Evolutionary conservation across 108 stramenopile genomes (phyloP).

Genomic region (Epipyxis sp.): DNA sequence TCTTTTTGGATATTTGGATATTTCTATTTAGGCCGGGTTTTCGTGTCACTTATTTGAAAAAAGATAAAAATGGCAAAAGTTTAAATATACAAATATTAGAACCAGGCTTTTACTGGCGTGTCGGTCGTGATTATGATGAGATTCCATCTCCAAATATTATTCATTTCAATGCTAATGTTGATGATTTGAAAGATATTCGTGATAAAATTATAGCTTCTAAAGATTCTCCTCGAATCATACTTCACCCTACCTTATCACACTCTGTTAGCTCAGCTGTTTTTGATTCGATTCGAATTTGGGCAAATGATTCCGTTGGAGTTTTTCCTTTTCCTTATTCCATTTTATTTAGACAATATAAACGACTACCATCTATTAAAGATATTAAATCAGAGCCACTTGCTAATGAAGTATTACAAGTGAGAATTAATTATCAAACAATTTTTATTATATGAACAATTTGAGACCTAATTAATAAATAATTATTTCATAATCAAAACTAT

Average conservation of each 20-base stretch:
- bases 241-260: not conserved
- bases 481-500: too few relatives aligned
- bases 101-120: constrained; percentile 22
- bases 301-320: not conserved
- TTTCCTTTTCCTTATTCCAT: not conserved
- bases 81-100: not conserved
- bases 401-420: not conserved
- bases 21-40: not conserved
- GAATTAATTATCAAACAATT: not conserved
- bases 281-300: not conserved
- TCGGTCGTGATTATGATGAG: constrained; percentile 3
- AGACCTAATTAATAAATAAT: too few relatives aligned
- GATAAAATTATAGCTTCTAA: not conserved
- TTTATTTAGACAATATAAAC: not conserved
- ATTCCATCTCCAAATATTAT: not conserved
- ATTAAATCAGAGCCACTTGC: too few relatives aligned
- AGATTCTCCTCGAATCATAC: too few relatives aligned
- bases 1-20: too few relatives aligned
- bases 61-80: not conserved
- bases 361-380: not conserved
- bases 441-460: not conserved
- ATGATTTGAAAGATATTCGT: not conserved
- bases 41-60: not conserved
- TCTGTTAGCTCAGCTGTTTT: not conserved
- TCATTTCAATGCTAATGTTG: not conserved